Conservation (phyloP, 305 asterid species). For the Andrographis paniculata region DNA sequence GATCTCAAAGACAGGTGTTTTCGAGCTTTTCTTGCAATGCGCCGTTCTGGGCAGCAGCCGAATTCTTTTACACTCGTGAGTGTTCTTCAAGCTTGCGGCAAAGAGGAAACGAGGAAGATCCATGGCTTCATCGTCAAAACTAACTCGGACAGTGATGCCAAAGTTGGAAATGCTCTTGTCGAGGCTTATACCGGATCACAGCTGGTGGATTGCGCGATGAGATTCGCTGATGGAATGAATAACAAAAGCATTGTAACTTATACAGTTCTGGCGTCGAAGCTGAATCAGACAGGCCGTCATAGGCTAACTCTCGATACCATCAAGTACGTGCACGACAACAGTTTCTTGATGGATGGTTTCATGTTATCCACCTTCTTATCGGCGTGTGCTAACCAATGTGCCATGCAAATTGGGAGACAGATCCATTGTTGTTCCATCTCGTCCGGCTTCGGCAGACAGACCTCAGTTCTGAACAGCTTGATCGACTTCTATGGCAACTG, state of each 20-base stretch:
- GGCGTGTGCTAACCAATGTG: slow-evolving; percentile 23
- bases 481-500: slow-evolving; percentile 29
- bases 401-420: slow-evolving; percentile 21
- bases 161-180: slow-evolving; percentile 33
- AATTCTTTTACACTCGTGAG: slow-evolving; percentile 27
- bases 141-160: slow-evolving; percentile 15
- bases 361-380: slow-evolving; percentile 26
- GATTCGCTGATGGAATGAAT: slow-evolving; percentile 17
- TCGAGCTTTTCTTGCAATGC: slow-evolving; percentile 26
- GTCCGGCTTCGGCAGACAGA: slow-evolving; percentile 19
- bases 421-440: slow-evolving; percentile 24
- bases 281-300: slow-evolving; percentile 23
- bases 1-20: slow-evolving; percentile 20
- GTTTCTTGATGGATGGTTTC: slow-evolving; percentile 20
- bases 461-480: slow-evolving; percentile 22
- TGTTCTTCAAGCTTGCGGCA: slow-evolving; percentile 25
- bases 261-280: slow-evolving; percentile 26
- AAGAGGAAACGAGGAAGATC: slow-evolving; percentile 17
- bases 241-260: slow-evolving; percentile 16
- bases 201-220: slow-evolving; percentile 24
- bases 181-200: slow-evolving; percentile 30
- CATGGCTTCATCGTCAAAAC: slow-evolving; percentile 30
- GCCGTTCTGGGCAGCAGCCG: slow-evolving; percentile 18
- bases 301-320: slow-evolving; percentile 16
- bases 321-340: slow-evolving; percentile 13